Base-by-base conservation (phyloP, 371 early-diverging fungal genomes). In the Mucor indicus region DNA sequence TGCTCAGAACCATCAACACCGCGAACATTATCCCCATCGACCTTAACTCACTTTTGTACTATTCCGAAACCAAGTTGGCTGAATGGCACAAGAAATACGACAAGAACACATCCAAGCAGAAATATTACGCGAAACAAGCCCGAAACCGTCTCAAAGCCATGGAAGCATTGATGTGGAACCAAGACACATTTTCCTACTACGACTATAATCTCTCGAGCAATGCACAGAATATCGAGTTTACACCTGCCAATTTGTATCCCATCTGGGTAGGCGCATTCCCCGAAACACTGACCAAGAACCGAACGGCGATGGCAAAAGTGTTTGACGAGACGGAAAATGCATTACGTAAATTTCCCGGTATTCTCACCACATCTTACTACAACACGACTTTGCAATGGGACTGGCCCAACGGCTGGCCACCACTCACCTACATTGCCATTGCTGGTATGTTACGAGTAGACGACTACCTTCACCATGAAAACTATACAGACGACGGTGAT, bases 351-450 rank as follows among this genome's bases (percentile, higher is more conserved):
- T 71, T 61, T 42, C 74, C 74, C 6, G 91, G 90, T 35, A 86
- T 89, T 3, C 59, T 91, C 13, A 89, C 92, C 0, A 76, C 83
- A 1, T 80, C 88, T 48, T 50, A 69, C 20, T 43, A 69, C 30
- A 57, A 79, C 30, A 81, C 81, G 23, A 79, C 79, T 0, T 69
- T 86, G 56, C 93, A 95, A 67, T 95, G 95, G 95, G 95, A 93
- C 55, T 87, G 72, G 48, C 95, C 93, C 1, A 89, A 89, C 60
- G 87, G 79, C 16, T 95, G 93, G 93, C 78, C 82, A 17, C 82
- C 82, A 12, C 63, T 79, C 20, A 64, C 72, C 15, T 78, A 79
- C 52, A 67, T 79, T n/a, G 50, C 80, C 8, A 72, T 84, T 39
- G 67, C 74, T 23, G 84, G 72, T 5, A 64, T 83, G 46, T 42